Conservation (phyloP, 2,329 filamentous ascomycete species). For the Coleophoma cylindrospora region DNA sequence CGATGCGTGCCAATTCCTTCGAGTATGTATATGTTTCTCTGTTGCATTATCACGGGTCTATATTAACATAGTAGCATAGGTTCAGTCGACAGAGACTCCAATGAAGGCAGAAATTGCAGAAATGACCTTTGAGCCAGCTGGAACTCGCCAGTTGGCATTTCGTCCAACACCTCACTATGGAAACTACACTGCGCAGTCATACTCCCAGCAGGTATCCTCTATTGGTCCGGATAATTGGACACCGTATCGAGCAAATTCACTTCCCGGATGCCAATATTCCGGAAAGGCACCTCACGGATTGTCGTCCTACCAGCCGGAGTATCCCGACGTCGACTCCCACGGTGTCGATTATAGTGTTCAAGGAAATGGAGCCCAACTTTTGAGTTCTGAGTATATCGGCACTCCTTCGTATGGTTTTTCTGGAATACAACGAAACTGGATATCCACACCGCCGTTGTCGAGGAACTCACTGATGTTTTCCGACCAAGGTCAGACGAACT, state of each 20-base stretch:
- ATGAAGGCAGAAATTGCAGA: conserved; percentile 18
- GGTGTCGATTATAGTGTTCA: background rate
- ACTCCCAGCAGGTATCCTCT: background rate
- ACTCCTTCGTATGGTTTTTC: conserved; percentile 5
- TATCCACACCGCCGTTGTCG: conserved; percentile 4
- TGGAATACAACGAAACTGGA: conserved; percentile 10
- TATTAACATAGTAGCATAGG: conserved; percentile 12
- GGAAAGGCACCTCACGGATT: background rate
- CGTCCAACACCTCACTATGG: conserved; percentile 10
- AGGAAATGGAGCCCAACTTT: conserved; percentile 3
- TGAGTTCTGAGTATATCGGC: conserved; percentile 1
- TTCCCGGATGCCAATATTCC: background rate
- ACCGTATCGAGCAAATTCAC: background rate
- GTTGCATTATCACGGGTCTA: background rate
- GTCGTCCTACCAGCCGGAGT: background rate
- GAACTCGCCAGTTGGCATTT: conserved; percentile 13
- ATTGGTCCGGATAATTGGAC: background rate
- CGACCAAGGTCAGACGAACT: conserved; percentile 12
- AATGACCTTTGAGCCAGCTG: conserved; percentile 15
- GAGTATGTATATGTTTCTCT: conserved; percentile 47
- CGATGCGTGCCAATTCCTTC: conserved; percentile 71
- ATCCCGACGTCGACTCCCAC: background rate
- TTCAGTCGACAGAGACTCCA: conserved; percentile 20
- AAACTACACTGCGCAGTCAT: background rate
- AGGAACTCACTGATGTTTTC: conserved; percentile 11